Percentiles rank a stretch among this genome's conserved stretches.
phyloP scores from a whole-genome alignment of 805 yeast genomes.

The Suhomyces sp. region DNA sequence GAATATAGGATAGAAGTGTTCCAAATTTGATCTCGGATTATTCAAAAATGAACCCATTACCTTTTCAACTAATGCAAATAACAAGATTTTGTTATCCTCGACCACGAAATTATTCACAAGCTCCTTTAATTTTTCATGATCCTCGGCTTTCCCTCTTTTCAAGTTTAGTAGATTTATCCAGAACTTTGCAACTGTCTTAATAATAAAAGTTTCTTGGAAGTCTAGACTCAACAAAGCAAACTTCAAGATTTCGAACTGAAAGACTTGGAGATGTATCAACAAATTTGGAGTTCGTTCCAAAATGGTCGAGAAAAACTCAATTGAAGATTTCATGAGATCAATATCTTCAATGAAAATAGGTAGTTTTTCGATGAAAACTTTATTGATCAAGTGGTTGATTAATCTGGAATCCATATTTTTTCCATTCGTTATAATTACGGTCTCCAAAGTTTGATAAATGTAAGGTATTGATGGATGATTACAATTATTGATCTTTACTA shows the following conservation, averaged over 20 bases:
- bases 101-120: constrained; percentile 15
- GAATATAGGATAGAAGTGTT: constrained; percentile 53
- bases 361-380: constrained; percentile 37
- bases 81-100: constrained; percentile 16
- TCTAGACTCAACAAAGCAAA: constrained; percentile 40
- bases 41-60: constrained; percentile 35
- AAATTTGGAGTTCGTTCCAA: constrained; percentile 51
- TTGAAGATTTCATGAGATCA: constrained; percentile 53
- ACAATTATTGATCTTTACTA: constrained; percentile 28
- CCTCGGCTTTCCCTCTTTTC: constrained; percentile 45
- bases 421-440: constrained; percentile 40
- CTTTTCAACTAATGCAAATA: constrained; percentile 26
- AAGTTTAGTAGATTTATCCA: constrained; percentile 53
- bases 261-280: constrained; percentile 33
- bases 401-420: constrained; percentile 27
- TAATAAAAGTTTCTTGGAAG: constrained; percentile 54
- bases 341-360: constrained; percentile 50
- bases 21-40: constrained; percentile 59
- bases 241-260: constrained; percentile 20
- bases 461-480: constrained; percentile 39
- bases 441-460: constrained; percentile 46
- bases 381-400: constrained; percentile 36
- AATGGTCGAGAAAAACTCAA: constrained; percentile 51
- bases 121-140: constrained; percentile 31
- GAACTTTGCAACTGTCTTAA: constrained; percentile 52